Evolutionary conservation across 176 grass and related monocot genomes (phyloP).

Genomic region (Metroxylon sagu): DNA sequence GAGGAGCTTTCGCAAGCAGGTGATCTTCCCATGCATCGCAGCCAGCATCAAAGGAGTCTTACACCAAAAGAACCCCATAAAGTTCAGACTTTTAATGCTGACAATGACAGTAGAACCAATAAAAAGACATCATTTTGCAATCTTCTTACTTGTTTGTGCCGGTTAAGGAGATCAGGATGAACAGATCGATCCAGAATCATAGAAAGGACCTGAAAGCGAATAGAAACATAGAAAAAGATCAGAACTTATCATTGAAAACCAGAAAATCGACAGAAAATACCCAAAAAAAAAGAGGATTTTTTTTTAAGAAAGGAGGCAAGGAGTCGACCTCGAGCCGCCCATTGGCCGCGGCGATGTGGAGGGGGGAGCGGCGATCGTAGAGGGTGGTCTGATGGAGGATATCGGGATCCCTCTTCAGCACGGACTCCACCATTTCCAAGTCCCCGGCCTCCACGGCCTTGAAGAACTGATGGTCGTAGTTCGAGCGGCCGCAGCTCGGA

Average conservation of each 20-base stretch:
- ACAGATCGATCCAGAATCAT: constrained; percentile 3
- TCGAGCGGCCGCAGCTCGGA: constrained; percentile 3
- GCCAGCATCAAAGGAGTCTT: constrained; percentile 20
- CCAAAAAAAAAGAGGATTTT: background rate
- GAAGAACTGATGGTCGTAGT: constrained; percentile 5
- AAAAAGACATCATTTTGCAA: background rate
- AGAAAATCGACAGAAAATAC: too few species aligned
- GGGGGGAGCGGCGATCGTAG: constrained; percentile 6
- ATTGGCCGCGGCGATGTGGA: constrained; percentile 14
- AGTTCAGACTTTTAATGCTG: background rate
- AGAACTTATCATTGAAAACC: too few species aligned
- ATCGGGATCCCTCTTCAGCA: background rate
- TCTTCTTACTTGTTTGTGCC: constrained; percentile 5
- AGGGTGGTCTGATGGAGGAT: constrained; percentile 4
- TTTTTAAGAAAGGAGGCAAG: background rate
- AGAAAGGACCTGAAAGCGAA: background rate
- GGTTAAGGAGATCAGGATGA: constrained; percentile 2
- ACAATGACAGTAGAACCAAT: background rate
- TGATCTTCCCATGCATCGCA: constrained; percentile 13
- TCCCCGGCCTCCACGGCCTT: background rate
- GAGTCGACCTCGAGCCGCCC: constrained; percentile 2
- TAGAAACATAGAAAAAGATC: background rate
- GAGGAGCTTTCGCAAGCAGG: constrained; percentile 10
- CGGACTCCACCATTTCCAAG: background rate
- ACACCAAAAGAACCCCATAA: background rate